Evolutionary conservation across 192 early-diverging fungal species (phyloP), one percentile per base, ranked within the genome.

Genomic region (Backusella morwellensis): DNA sequence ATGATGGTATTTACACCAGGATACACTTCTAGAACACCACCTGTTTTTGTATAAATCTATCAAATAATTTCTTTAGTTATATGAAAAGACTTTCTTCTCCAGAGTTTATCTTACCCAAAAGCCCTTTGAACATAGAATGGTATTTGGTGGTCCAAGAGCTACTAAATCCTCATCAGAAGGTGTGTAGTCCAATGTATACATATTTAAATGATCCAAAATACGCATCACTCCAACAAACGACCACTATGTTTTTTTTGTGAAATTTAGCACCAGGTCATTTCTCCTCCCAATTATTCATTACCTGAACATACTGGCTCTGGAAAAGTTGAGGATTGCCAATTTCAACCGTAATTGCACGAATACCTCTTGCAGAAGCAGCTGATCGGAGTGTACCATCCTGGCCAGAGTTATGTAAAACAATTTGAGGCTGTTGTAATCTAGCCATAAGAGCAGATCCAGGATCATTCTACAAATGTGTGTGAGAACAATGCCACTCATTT

Each of bases 311-410:
- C 75, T 90, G 88, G 75, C 94, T 94, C 78, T 97, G 94, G 85
- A 97, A 95, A 35, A 90, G 79, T 35, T 92, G 90, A 17, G 96
- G 96, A 74, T 97, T 93, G 66, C 96, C 96, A 78, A 97, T 96
- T 79, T 97, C 96, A 34, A 97, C 95, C 1, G 95, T 96, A 42
- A 97, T 96, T 14, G 96, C 93, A 19, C 88, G 89, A 32, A 97
- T 92, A 40, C 93, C 90, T 32, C 90, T 87, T 68, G 88, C 82
- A 81, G 87, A 89, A 7, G 93, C 93, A 0, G 94, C 96, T 26
- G 92, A 92, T 44, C 96, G 87, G 59, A 97, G 82, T 0, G 96
- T 93, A 90, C 91, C 91, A 80, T 92, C 91, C 73, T 92, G 91
- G 35, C 91, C 91, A 80, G 80, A 88, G 44, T 90, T 90, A 74